Conservation (phyloP, 371 early-diverging fungal species). For the Mortierella sp. region DNA sequence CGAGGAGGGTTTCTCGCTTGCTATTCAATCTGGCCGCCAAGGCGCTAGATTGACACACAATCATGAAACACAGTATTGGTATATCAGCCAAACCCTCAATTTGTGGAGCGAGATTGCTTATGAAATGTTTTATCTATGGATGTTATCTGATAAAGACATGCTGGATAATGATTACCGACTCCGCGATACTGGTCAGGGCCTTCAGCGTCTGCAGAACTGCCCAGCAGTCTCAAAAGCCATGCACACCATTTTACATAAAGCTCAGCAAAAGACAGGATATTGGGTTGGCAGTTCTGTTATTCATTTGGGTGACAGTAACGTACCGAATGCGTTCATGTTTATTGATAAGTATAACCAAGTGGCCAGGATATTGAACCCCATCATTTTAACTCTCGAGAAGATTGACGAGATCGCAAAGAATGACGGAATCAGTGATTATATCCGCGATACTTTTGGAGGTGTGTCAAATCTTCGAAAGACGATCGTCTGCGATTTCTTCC, state of each 20-base stretch:
- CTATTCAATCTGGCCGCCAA: slow-evolving; percentile 84
- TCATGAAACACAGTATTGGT: slow-evolving; percentile 93
- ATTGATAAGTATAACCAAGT: slow-evolving; percentile 99
- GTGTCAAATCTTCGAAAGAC: slow-evolving; percentile 71
- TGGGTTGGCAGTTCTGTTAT: slow-evolving; percentile 98
- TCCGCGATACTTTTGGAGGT: slow-evolving; percentile 79
- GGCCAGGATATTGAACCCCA: slow-evolving; percentile 91
- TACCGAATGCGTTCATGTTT: slow-evolving; percentile 94
- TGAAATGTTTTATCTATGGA: slow-evolving; percentile 98
- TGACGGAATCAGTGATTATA: slow-evolving; percentile 69
- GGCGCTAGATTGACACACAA: slow-evolving; percentile 94
- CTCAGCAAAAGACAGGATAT: slow-evolving; percentile 85
- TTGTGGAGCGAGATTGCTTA: slow-evolving; percentile 96
- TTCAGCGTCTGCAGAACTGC: slow-evolving; percentile 89
- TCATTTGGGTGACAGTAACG: slow-evolving; percentile 95
- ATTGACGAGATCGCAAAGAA: slow-evolving; percentile 74
- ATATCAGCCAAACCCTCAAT: slow-evolving; percentile 93
- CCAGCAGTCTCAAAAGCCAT: slow-evolving; percentile 87
- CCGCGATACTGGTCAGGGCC: slow-evolving; percentile 96
- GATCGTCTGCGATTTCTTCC: slow-evolving; percentile 94
- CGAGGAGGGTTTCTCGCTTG: slow-evolving; percentile 75
- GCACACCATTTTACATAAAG: slow-evolving; percentile 90
- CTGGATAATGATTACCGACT: slow-evolving; percentile 87
- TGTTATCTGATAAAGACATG: slow-evolving; percentile 90
- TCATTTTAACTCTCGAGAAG: slow-evolving; percentile 80